Base-by-base conservation (phyloP, 2,329 filamentous ascomycete genomes). In the Dactylellina cionopaga region DNA sequence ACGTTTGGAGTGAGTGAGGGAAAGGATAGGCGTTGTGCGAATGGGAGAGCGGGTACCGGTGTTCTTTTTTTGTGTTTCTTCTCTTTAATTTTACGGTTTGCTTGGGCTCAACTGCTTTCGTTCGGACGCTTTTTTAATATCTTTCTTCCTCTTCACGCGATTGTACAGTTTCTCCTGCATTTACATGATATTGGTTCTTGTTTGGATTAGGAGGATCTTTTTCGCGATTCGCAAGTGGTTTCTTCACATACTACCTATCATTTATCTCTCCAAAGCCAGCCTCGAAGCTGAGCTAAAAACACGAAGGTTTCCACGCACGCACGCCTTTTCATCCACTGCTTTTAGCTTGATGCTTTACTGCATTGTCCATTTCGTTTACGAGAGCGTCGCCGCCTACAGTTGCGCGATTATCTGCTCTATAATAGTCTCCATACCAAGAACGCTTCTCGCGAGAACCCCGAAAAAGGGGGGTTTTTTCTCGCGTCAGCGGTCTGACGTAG, bases 381-480 rank as follows among this genome's bases (percentile, higher is more conserved):
- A 70, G 65, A 70, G 65, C 56, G 65, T 70, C 65, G 65, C 65
- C 25, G 46, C 62, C 43, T 69, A 62, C 25, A 56, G 35, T n/a
- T 52, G 39, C 46, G 65, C 65, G 65, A 70, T 44, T 24, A 63
- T 70, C 56, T 70, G 65, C 65, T 70, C 56, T 70, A 51, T 58
- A 58, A 63, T 63, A 47, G 22, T 43, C 29, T 47, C 56, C 27
- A 55, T n/a, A n/a, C n/a, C n/a, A n/a, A n/a, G n/a, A n/a, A n/a
- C n/a, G n/a, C n/a, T n/a, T n/a, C n/a, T n/a, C 51, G 51, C 41
- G 22, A 39, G 29, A n/a, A 15, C 39, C 29, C 51, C 19, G 35
- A 9, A 19, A 24, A 5, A 11, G 2, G 31, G 3, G 13, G 49
- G 31, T 13, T 25, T 3, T 19, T 13, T 58, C 9, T 46, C 31